Percentiles rank a stretch among this genome's conserved stretches.
Conservation (phyloP, 2,329 filamentous ascomycete species). For the Cladophialophora chaetospira region DNA sequence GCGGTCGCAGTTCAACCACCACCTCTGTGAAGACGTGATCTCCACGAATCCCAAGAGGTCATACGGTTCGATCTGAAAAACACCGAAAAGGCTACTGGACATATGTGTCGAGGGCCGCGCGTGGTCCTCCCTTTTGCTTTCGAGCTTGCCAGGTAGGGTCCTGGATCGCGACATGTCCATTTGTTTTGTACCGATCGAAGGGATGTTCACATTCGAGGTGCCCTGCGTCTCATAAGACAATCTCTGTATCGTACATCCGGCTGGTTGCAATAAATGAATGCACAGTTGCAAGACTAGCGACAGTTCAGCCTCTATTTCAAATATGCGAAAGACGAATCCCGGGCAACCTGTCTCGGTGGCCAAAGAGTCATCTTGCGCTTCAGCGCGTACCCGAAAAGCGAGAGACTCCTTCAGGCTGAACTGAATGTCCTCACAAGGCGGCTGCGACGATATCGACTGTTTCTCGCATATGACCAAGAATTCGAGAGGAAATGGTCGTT, state of each 20-base stretch:
- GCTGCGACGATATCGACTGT: no score
- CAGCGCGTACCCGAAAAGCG: no score
- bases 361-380: neutral
- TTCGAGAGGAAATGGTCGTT: no score
- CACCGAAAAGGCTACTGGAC: neutral
- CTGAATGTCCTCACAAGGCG: no score
- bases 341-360: neutral
- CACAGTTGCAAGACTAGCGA: neutral
- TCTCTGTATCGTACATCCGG: neutral
- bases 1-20: slow-evolving; percentile 1
- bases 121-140: neutral
- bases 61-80: neutral
- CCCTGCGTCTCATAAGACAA: neutral
- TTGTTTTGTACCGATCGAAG: no score
- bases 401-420: no score
- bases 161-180: no score
- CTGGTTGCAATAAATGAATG: neutral
- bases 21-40: neutral
- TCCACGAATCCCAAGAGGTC: neutral
- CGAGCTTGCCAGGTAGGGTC: no score
- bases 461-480: no score
- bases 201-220: no score
- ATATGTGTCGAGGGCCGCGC: neutral
- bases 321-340: neutral
- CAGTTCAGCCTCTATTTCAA: neutral